These are phyloP conservation scores for Phytopythium vexans DNA, from an alignment of 352 stramenopile genomes.

Conservation along the genomic window DNA sequence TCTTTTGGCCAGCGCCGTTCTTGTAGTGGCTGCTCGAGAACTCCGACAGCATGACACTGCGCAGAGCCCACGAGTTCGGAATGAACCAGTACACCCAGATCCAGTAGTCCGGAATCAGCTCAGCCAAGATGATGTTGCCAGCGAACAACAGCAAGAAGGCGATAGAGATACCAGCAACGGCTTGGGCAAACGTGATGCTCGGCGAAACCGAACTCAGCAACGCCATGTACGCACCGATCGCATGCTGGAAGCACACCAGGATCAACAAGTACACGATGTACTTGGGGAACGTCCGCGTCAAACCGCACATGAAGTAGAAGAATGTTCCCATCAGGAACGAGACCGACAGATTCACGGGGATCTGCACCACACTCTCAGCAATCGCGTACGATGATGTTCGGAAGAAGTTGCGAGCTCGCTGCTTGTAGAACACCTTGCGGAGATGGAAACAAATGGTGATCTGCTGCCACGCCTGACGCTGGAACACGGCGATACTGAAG, in stretches of 20 bases:
- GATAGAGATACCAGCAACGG: slow-evolving; percentile 19
- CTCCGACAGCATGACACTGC: slow-evolving; percentile 23
- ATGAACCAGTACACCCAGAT: slow-evolving; percentile 50
- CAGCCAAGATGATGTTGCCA: slow-evolving; percentile 37
- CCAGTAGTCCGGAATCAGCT: slow-evolving; percentile 44
- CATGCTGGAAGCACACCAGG: slow-evolving; percentile 53
- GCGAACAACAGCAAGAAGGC: slow-evolving; percentile 43
- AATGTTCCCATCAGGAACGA: slow-evolving; percentile 73
- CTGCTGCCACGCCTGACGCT: slow-evolving; percentile 58
- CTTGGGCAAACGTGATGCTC: slow-evolving; percentile 27
- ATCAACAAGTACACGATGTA: slow-evolving; percentile 62
- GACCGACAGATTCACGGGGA: slow-evolving; percentile 51
- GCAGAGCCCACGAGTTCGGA: slow-evolving; percentile 30
- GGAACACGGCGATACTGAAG: slow-evolving; percentile 41
- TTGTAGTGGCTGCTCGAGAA: slow-evolving; percentile 25
- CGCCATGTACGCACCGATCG: slow-evolving; percentile 22
- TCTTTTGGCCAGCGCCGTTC: slow-evolving; percentile 2
- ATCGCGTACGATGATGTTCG: slow-evolving; percentile 69
- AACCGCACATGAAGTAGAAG: too few species aligned
- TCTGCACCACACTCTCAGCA: slow-evolving; percentile 39
- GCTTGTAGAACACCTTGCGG: slow-evolving; percentile 86
- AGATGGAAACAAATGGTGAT: slow-evolving; percentile 67
- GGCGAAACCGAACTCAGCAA: slow-evolving; percentile 21
- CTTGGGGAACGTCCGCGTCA: slow-evolving; percentile 12
- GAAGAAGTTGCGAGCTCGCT: slow-evolving; percentile 82